Conservation (phyloP, 176 grass and related monocot genomes). For the Oryza longistaminata region DNA sequence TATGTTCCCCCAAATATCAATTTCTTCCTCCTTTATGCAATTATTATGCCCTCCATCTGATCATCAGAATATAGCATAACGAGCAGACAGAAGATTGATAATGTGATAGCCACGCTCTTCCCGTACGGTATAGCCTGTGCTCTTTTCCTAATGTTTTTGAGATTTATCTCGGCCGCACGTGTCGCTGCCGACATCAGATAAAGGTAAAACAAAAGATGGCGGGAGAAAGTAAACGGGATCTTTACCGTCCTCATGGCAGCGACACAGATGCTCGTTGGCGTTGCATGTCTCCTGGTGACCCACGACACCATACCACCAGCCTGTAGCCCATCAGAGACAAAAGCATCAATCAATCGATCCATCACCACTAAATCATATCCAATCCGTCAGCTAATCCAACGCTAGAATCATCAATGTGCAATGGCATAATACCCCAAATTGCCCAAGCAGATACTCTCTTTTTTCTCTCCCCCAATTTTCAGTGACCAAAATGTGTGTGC, state of each 20-base stretch:
- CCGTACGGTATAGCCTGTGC: background rate
- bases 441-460: background rate
- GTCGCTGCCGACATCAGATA: slow-evolving; percentile 21
- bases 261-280: slow-evolving; percentile 63
- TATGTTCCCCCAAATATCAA: slow-evolving; percentile 30
- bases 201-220: background rate
- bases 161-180: slow-evolving; percentile 13
- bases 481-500: background rate
- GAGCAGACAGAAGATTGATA: background rate
- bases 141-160: background rate
- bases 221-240: slow-evolving; percentile 19
- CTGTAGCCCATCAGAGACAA: slow-evolving; percentile 38
- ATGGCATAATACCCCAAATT: background rate
- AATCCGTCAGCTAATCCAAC: background rate
- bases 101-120: background rate
- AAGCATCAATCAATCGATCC: slow-evolving; percentile 1
- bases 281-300: slow-evolving; percentile 74
- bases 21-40: background rate
- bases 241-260: slow-evolving; percentile 74
- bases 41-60: background rate
- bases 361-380: background rate
- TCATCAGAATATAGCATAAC: background rate
- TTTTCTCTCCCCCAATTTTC: background rate
- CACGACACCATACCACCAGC: slow-evolving; percentile 93
- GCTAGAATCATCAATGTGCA: background rate